Evolutionary conservation across 2,329 filamentous ascomycete genomes (phyloP), one percentile per base, ranked within the genome.

Genomic region (Corynespora cassiicola): DNA sequence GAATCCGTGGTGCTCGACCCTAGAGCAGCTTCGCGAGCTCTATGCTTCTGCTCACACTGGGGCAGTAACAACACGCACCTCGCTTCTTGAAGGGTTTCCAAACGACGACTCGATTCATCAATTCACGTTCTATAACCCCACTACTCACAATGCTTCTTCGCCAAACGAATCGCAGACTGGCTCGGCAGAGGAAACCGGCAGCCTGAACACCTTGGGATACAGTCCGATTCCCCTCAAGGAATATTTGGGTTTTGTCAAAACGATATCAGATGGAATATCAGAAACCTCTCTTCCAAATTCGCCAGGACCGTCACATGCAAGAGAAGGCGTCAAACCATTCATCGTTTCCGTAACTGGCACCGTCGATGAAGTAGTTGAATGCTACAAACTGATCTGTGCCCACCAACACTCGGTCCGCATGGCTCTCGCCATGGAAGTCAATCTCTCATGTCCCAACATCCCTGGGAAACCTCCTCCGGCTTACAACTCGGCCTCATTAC

Each of bases 361-460:
- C 0, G 76, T 80, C 0, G 58, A 70, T 0, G 81, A 87, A 8
- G 75, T 89, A 0, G 68, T 70, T 0, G 51, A 68, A 39, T 84
- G 82, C 67, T 85, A 86, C 57, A 45, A 50, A 1, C 66, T 70
- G 10, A 76, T 87, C 42, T 63, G 58, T 61, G 41, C 42, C 17
- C 30, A 56, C 45, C 44, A 75, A 41, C 12, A 27, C 2, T 38
- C 35, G 2, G 72, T 60, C 3, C 31, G 17, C 16, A 72, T 82
- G 49, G 74, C 75, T 1, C 70, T 88, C 1, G 83, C 82, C 12
- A 80, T 90, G 73, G 88, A 92, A 65, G 74, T 91, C 55, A 92
- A 92, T 59, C 78, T 91, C 19, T 86, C 81, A 20, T 91, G 88
- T 52, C 88, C 88, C 0, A 91, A 92, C 56, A 90, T 91, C 32